A percentile compares a stretch with the other conserved stretches of the same genome.
These are phyloP conservation scores for Zychaea mexicana DNA, from an alignment of 371 early-diverging fungal species.

Conservation along the genomic window DNA sequence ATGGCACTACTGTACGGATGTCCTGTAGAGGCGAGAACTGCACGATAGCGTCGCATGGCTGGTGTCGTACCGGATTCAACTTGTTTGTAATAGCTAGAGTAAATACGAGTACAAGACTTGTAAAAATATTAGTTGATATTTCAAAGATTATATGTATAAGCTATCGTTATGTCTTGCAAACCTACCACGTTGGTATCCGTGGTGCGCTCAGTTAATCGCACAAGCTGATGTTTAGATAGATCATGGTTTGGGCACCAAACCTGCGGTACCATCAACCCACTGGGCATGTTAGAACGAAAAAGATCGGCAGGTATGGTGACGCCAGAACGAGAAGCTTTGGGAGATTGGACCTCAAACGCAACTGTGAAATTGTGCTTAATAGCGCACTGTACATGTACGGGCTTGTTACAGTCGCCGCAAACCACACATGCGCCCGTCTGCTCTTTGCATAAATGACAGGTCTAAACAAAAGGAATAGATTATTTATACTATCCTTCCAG, in stretches of 20 bases:
- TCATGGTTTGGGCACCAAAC: slow-evolving; percentile 48
- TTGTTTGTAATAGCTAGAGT: slow-evolving; percentile 27
- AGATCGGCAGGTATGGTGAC: slow-evolving; percentile 25
- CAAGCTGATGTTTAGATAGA: slow-evolving; percentile 7
- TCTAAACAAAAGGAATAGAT: slow-evolving; percentile 8
- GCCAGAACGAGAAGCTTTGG: slow-evolving; percentile 5
- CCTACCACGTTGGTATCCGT: slow-evolving; percentile 25
- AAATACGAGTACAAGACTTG: slow-evolving; percentile 30
- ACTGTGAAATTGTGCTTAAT: slow-evolving; percentile 43
- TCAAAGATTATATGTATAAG: background rate
- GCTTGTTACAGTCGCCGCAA: slow-evolving; percentile 40
- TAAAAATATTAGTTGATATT: background rate
- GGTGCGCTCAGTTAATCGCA: slow-evolving; percentile 23
- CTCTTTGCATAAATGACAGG: slow-evolving; percentile 51
- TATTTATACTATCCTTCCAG: background rate
- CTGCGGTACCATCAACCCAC: slow-evolving; percentile 55
- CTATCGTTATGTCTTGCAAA: no score
- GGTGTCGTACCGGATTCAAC: slow-evolving; percentile 35
- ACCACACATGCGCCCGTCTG: slow-evolving; percentile 44
- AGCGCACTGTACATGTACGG: slow-evolving; percentile 52
- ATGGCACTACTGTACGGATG: background rate
- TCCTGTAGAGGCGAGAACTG: background rate
- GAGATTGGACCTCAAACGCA: slow-evolving; percentile 42
- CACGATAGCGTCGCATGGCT: slow-evolving; percentile 33
- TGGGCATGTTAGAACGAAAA: slow-evolving; percentile 19